Conservation (phyloP, 352 stramenopile species). For the Phytophthora capsici region DNA sequence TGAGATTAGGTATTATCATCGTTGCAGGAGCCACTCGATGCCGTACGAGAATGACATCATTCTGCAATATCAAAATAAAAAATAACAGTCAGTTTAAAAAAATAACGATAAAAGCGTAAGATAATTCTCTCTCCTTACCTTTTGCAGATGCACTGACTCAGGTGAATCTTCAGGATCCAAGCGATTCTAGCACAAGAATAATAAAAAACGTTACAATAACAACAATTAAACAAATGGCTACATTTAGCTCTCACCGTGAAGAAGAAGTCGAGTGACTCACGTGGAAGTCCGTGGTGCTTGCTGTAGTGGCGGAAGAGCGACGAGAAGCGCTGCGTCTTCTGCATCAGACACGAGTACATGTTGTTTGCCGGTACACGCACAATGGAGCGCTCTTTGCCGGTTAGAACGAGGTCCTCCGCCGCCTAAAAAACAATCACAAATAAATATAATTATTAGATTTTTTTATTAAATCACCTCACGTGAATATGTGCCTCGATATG, state of each 20-base stretch:
- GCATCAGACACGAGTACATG: slow-evolving; percentile 96
- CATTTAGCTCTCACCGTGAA: slow-evolving; percentile 80
- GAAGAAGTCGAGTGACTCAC: slow-evolving; percentile 98
- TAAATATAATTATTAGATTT: not conserved
- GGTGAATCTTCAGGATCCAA: slow-evolving; percentile 83
- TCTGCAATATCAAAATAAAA: slow-evolving; percentile 44
- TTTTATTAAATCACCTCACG: too few species aligned
- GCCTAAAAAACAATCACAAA: slow-evolving; percentile 37
- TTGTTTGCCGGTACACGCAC: slow-evolving; percentile 87
- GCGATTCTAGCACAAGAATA: slow-evolving; percentile 51
- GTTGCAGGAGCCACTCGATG: slow-evolving; percentile 49
- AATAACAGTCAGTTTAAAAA: slow-evolving; percentile 8
- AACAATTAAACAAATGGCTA: not conserved
- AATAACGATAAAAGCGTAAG: not conserved
- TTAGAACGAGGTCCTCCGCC: slow-evolving; percentile 77
- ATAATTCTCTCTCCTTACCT: slow-evolving; percentile 44
- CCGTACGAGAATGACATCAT: slow-evolving; percentile 87
- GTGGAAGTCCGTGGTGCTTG: slow-evolving; percentile 97
- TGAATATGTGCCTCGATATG: too few species aligned
- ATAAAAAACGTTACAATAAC: not conserved
- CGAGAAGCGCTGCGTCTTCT: slow-evolving; percentile 98
- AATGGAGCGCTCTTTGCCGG: slow-evolving; percentile 82
- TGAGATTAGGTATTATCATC: slow-evolving; percentile 56
- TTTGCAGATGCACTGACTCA: slow-evolving; percentile 87
- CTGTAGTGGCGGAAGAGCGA: slow-evolving; percentile 98